Evolutionary conservation across 768 basidiomycete species (phyloP), one percentile per base, ranked within the genome.

Genomic region (Mycena amicta): DNA sequence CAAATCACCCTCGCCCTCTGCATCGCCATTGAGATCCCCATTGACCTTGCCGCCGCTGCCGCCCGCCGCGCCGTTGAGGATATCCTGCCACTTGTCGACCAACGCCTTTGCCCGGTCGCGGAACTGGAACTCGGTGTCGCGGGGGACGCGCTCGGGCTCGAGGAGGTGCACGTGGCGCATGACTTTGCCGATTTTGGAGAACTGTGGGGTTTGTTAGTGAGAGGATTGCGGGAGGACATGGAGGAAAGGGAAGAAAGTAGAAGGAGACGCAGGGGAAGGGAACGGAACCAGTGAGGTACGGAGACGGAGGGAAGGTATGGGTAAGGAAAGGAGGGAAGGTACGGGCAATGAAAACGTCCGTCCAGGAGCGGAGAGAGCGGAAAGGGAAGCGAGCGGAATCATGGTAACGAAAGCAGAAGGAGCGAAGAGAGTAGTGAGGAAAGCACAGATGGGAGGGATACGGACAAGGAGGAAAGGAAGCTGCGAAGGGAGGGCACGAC

Each of bases 101-200:
- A 93, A 77, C 25, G 79, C 82, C 61, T 82, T 80, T 13, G 89
- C 87, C 25, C 92, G 85, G 5, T 85, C 80, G 29, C 83, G 82
- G 78, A 93, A 89, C 61, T 86, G 80, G 78, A 85, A 80, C 43
- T 79, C 75, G 1, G 61, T 83, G 66, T 92, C 86, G 50, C 84
- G 76, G 4, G 91, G 89, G 20, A 92, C 83, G 65, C 77, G 81
- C 18, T 79, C 77, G 31, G 76, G 72, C 4, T 71, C 43, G 6
- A 90, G 79, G 5, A 80, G 77, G 26, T 86, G 78, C 66, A 95
- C 90, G 73, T 92, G 90, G 66, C 91, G 90, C 90, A 95, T 92
- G 30, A 95, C 92, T 77, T 89, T 89, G 72, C 84, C 86, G 62
- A 91, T 89, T 72, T 92, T 91, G 50, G 91, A 92, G 74, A 85